phyloP scores from a whole-genome alignment of 208 protist species.

The Porcisia hertigi region DNA sequence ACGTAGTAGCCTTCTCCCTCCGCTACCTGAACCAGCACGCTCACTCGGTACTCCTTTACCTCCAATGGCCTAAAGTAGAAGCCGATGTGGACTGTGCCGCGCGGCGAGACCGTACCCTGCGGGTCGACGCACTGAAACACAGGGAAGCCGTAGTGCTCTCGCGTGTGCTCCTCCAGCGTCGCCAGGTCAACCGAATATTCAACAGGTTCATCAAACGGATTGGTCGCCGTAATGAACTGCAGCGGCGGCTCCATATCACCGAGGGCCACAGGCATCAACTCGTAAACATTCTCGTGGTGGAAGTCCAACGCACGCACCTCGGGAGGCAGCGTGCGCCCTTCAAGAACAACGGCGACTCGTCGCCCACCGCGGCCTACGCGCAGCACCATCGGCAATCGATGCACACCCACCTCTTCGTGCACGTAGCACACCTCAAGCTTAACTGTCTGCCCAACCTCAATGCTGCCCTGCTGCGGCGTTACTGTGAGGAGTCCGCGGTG shows the following conservation, averaged over 20 bases:
- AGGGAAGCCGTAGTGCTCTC: slow-evolving; percentile 81
- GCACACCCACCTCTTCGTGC: slow-evolving; percentile 56
- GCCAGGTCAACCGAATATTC: slow-evolving; percentile 69
- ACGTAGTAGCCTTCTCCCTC: slow-evolving; percentile 73
- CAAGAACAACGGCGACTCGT: slow-evolving; percentile 78
- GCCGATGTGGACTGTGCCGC: slow-evolving; percentile 45
- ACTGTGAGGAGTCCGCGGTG: slow-evolving; percentile 72
- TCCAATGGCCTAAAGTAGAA: slow-evolving; percentile 93
- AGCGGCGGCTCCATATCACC: slow-evolving; percentile 87
- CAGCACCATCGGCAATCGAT: slow-evolving; percentile 84
- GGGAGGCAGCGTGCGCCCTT: slow-evolving; percentile 74
- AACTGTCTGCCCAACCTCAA: slow-evolving; percentile 56
- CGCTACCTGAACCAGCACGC: slow-evolving; percentile 54
- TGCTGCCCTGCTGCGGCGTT: slow-evolving; percentile 52
- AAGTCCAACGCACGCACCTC: slow-evolving; percentile 65
- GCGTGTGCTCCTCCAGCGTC: slow-evolving; percentile 45
- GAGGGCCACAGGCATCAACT: slow-evolving; percentile 84
- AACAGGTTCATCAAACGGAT: slow-evolving; percentile 57
- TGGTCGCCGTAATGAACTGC: slow-evolving; percentile 77
- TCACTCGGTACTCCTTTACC: slow-evolving; percentile 68
- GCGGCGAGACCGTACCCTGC: slow-evolving; percentile 63
- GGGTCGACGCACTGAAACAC: slow-evolving; percentile 90
- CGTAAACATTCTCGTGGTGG: slow-evolving; percentile 50
- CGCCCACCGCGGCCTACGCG: slow-evolving; percentile 61
- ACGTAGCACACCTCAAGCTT: slow-evolving; percentile 74